Base-by-base conservation (phyloP, 2,329 filamentous ascomycete species). In the Pseudovirgaria hyperparasitica region DNA sequence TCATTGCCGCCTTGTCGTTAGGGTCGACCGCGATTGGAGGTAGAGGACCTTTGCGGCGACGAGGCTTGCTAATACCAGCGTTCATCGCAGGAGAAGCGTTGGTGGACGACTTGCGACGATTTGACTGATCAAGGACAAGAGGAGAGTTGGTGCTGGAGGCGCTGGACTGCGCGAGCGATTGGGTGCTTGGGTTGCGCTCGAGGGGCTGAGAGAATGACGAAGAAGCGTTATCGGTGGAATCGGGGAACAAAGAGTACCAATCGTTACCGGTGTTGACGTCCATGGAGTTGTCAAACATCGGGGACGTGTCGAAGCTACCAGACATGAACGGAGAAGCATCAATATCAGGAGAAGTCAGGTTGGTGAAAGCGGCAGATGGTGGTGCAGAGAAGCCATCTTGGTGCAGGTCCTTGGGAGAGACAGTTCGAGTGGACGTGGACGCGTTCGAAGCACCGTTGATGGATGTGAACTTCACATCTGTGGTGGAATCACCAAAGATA, bases 391-490 rank as follows among this genome's bases (percentile, higher is more conserved):
- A 72, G 32, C 68, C 63, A 44, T 81, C 72, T 40, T 73, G 70
- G 42, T 86, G 63, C 38, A 92, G 64, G 45, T 93, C 84, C 54
- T 81, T 76, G 12, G 85, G 85, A 35, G 85, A 93, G 35, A 93
- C 70, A 22, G 85, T 93, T 33, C 51, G 53, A 27, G 43, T 43
- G 17, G 53, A 52, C 28, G 45, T 46, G 29, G 48, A 37, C 19
- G 43, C 42, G 34, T 45, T 40, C 24, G 57, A 48, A 35, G 53
- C 45, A 42, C 56, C 45, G 45, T 64, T 65, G 50, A 63, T 52
- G 21, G 58, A 43, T 31, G 57, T 58, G 47, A 65, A 62, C 33
- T 45, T 44, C 25, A 29, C 39, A 30, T 43, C 40, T 17, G 43
- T 32, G 26, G 39, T 33, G 16, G 30, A 26, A 19, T 7, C 11